Evolutionary conservation across 805 yeast genomes (phyloP).

Genomic region (Saccharomycopsis amapae): DNA sequence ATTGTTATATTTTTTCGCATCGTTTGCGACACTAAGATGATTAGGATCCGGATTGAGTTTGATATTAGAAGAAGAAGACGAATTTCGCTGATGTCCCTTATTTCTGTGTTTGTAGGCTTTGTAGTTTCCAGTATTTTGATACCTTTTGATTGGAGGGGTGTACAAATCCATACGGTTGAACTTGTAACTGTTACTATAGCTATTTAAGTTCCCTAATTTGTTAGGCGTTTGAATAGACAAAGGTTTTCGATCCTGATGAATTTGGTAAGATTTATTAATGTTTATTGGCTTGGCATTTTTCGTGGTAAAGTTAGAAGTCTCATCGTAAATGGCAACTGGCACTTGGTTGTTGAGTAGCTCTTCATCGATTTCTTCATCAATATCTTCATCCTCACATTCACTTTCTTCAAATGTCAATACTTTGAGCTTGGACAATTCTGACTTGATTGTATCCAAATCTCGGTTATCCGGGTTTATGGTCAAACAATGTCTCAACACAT

Average conservation of each 20-base stretch:
- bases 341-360: not conserved
- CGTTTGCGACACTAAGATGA: not conserved
- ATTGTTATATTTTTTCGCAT: not conserved
- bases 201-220: slow-evolving; percentile 7
- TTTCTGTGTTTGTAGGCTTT: not conserved
- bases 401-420: slow-evolving; percentile 84
- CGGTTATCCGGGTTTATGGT: slow-evolving; percentile 86
- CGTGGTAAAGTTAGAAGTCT: slow-evolving; percentile 21
- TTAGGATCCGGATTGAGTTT: not conserved
- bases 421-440: slow-evolving; percentile 51
- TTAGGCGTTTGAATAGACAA: slow-evolving; percentile 59
- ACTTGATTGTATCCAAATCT: slow-evolving; percentile 51
- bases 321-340: slow-evolving; percentile 1
- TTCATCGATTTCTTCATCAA: slow-evolving; percentile 3
- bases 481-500: slow-evolving; percentile 69
- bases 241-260: slow-evolving; percentile 41
- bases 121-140: slow-evolving; percentile 7
- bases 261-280: slow-evolving; percentile 25
- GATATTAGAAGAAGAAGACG: not conserved
- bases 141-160: slow-evolving; percentile 55
- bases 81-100: too few relatives aligned
- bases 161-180: slow-evolving; percentile 67
- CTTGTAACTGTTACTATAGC: slow-evolving; percentile 17
- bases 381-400: slow-evolving; percentile 21
- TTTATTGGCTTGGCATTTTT: slow-evolving; percentile 26